Evolutionary conservation across 2,329 filamentous ascomycete species (phyloP).

Genomic region (Monosporascus sp.): DNA sequence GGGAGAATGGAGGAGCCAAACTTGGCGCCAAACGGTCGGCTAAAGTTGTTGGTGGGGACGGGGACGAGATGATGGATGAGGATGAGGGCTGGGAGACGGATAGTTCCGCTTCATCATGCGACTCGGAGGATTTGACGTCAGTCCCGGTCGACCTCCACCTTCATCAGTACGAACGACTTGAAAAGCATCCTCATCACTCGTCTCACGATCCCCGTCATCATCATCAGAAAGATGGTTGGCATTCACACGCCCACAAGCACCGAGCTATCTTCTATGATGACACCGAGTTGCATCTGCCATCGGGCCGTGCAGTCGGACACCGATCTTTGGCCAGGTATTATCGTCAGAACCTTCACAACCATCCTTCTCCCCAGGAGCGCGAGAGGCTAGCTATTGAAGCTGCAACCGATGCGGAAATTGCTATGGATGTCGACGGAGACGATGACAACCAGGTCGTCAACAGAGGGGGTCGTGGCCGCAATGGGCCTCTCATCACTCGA

Average conservation of each 20-base stretch:
- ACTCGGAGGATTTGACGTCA: conserved; percentile 76
- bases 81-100: conserved; percentile 95
- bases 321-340: conserved; percentile 83
- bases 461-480: conserved; percentile 35
- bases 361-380: conserved; percentile 75
- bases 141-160: conserved; percentile 70
- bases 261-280: conserved; percentile 86
- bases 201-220: conserved; percentile 67
- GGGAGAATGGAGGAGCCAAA: conserved; percentile 60
- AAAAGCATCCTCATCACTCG: conserved; percentile 71
- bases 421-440: conserved; percentile 31
- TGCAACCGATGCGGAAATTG: conserved; percentile 25
- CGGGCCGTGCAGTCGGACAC: conserved; percentile 84
- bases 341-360: conserved; percentile 83
- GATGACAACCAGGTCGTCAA: conserved; percentile 29
- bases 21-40: conserved; percentile 56
- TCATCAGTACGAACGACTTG: conserved; percentile 67
- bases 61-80: conserved; percentile 50
- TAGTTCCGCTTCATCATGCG: conserved; percentile 80
- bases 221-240: conserved; percentile 70
- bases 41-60: conserved; percentile 47
- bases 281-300: conserved; percentile 88
- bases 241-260: conserved; percentile 76
- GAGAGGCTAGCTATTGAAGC: conserved; percentile 59
- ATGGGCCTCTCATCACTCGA: conserved; percentile 57